These are phyloP conservation scores for Orbilia javanica DNA, from an alignment of 2,329 filamentous ascomycete genomes.

Conservation along the genomic window DNA sequence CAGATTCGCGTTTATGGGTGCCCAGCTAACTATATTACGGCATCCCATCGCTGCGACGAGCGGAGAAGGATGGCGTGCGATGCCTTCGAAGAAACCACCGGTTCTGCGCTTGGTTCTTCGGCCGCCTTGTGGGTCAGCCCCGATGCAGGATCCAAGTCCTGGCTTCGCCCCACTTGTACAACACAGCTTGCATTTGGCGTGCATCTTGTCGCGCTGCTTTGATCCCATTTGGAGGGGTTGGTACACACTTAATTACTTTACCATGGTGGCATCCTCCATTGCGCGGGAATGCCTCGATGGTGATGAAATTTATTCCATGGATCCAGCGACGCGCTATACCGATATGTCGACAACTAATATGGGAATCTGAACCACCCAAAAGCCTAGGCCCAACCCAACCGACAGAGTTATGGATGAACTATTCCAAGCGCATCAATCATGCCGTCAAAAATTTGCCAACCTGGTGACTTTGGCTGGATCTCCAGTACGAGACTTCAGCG, in stretches of 20 bases:
- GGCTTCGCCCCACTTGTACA: background rate
- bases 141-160: background rate
- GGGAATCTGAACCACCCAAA: too few relatives aligned
- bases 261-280: background rate
- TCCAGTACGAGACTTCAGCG: background rate
- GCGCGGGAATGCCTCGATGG: background rate
- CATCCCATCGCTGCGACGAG: background rate
- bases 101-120: too few relatives aligned
- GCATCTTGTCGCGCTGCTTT: background rate
- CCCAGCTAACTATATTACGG: background rate
- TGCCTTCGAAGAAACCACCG: background rate
- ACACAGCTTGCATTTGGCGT: background rate
- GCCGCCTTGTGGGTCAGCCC: background rate
- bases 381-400: too few relatives aligned
- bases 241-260: background rate
- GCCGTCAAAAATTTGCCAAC: background rate
- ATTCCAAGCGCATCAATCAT: background rate
- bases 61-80: background rate
- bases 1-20: background rate
- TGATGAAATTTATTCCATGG: background rate
- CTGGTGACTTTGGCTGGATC: background rate
- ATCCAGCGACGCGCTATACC: background rate
- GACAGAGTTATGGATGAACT: background rate
- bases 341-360: background rate
- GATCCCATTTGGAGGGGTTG: background rate